Evolutionary conservation across 1,284 basidiomycete species (phyloP).

Genomic region (Fomitopsis palustris): DNA sequence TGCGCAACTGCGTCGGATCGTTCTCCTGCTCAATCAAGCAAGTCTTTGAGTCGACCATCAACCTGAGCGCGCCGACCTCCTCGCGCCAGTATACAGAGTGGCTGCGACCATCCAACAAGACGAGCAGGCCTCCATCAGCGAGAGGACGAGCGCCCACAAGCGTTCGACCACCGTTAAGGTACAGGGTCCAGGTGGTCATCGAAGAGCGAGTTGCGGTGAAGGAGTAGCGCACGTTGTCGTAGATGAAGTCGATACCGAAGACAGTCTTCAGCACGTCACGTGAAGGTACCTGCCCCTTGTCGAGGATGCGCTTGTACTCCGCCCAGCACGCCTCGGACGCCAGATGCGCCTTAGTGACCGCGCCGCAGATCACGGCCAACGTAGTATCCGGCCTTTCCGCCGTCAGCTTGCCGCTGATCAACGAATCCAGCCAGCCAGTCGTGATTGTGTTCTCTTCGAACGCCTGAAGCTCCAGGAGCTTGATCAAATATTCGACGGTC

Average conservation of each 20-base stretch:
- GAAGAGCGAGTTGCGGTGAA: conserved; percentile 95
- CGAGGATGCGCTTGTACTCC: conserved; percentile 94
- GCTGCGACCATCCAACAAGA: conserved; percentile 90
- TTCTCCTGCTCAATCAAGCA: conserved; percentile 99
- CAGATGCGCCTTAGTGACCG: conserved; percentile 94
- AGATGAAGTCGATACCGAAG: conserved; percentile 97
- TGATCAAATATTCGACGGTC: conserved; percentile 98
- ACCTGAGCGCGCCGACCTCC: conserved; percentile 91
- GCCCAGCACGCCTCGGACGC: conserved; percentile 87
- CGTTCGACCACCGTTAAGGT: conserved; percentile 92
- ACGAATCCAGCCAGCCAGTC: conserved; percentile 97
- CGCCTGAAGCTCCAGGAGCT: conserved; percentile 93
- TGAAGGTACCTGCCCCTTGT: conserved; percentile 97
- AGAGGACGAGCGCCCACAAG: conserved; percentile 88
- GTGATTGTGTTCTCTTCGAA: conserved; percentile 98
- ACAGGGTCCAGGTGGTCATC: conserved; percentile 87
- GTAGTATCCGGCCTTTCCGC: conserved; percentile 93
- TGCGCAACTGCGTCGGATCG: conserved; percentile 95
- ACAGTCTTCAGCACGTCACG: conserved; percentile 96
- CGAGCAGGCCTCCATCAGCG: conserved; percentile 92
- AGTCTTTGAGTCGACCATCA: conserved; percentile 97
- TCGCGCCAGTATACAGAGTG: conserved; percentile 99
- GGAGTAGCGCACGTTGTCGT: conserved; percentile 94
- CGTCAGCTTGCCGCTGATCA: conserved; percentile 95
- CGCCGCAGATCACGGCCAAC: conserved; percentile 94